Base-by-base conservation (phyloP, 805 yeast genomes). In the baker's yeast (Saccharomyces cerevisiae) region DNA sequence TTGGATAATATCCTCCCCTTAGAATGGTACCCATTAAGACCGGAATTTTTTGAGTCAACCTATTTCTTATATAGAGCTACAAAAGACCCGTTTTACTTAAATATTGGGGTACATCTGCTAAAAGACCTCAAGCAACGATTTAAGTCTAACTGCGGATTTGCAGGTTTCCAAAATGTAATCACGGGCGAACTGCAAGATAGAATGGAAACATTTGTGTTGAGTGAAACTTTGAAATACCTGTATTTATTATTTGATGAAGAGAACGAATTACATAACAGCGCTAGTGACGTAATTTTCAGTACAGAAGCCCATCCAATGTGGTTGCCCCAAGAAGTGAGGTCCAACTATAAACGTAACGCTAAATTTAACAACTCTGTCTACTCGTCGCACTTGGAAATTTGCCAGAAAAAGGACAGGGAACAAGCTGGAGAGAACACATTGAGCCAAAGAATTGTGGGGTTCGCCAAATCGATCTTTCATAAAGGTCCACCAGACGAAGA, bases 231-330 rank as follows among this genome's bases (percentile, higher is more conserved):
- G 55, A 91, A 91, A 70, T 91, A 91, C 64, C 71, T 91, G 13
- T 91, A 84, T 63, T 69, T 91, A 29, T 70, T 90, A 47, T 91
- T 91, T 72, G 96, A 89, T 64, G 84, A 76, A 14, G 77, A 75
- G 5, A 83, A 89, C 64, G 75, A 82, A 56, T 79, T 80, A 53
- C 76, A 82, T 71, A 61, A 52, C 1, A 69, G 69, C 2, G 61
- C 65, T 17, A 70, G 73, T 28, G 72, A 69, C 57, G 69, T 74
- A 31, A 70, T 85, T 49, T 86, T 90, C 68, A 80, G 92, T 11
- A 91, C 98, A 0, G 98, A 91, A 63, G 97, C 91, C 0, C 98
- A 91, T 68, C 96, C 96, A 3, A 67, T 90, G 57, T 89, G 96
- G 96, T 74, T 79, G 52, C 80, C 80, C 49, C 58, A 69, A 4